A percentile compares a stretch with the other conserved stretches of the same genome.
Evolutionary conservation across 176 grass and related monocot species (phyloP).

Genomic region (Urochloa ruziziensis): DNA sequence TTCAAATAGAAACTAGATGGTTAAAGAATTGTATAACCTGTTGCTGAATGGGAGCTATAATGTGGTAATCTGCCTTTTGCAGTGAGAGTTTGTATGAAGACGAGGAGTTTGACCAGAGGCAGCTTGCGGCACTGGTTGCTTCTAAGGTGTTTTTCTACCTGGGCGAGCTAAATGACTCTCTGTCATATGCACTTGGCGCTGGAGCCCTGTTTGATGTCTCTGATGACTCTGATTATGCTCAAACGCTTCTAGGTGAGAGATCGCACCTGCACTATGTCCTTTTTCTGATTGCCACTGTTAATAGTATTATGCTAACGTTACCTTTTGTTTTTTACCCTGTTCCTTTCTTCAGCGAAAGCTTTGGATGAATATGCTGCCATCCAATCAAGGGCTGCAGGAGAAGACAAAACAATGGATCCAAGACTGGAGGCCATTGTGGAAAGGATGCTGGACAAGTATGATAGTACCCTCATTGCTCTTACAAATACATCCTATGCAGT

Average conservation of each 20-base stretch:
- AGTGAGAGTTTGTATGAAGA: conserved; percentile 91
- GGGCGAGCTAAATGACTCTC: conserved; percentile 59
- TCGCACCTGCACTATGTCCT: neutral
- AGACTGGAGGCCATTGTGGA: conserved; percentile 81
- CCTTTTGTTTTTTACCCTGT: conserved; percentile 5
- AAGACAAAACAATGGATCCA: conserved; percentile 60
- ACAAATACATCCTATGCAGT: neutral
- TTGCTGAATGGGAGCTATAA: neutral
- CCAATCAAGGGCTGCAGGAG: conserved; percentile 40
- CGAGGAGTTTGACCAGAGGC: conserved; percentile 72
- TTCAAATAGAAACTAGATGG: neutral
- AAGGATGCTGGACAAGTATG: conserved; percentile 75
- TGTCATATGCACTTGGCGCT: conserved; percentile 69
- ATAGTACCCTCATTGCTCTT: conserved; percentile 7
- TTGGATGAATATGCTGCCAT: conserved; percentile 80
- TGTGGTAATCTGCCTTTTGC: neutral
- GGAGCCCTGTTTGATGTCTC: conserved; percentile 76
- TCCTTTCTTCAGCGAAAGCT: conserved; percentile 66
- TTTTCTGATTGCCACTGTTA: neutral
- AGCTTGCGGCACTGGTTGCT: conserved; percentile 77
- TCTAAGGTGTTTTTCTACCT: conserved; percentile 96
- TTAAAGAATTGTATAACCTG: neutral
- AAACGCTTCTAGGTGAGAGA: conserved; percentile 59
- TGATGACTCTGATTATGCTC: conserved; percentile 73
- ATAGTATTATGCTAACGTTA: conserved; percentile 6